Evolutionary conservation across 140 eudicot genomes (phyloP).

Genomic region (Stevia rebaudiana): DNA sequence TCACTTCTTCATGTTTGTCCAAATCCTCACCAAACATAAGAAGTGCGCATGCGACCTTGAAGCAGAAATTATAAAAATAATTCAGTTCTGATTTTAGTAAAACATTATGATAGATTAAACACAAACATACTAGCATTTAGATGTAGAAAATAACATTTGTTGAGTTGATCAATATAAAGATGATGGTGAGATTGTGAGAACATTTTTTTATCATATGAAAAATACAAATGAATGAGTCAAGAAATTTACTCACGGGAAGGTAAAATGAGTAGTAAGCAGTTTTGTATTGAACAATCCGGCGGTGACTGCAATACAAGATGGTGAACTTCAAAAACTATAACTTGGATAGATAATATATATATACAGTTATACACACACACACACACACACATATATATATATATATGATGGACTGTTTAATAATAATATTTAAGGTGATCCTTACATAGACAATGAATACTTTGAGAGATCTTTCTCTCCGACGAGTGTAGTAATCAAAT

Average conservation of each 20-base stretch:
- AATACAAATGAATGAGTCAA: neutral
- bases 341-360: too few relatives aligned
- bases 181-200: neutral
- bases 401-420: neutral
- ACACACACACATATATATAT: neutral
- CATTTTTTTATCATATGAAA: neutral
- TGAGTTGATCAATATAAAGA: neutral
- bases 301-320: conserved; percentile 44
- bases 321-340: conserved; percentile 10
- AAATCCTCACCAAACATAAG: conserved; percentile 73
- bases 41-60: conserved; percentile 85
- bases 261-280: conserved; percentile 86
- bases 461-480: conserved; percentile 88
- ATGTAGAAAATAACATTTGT: neutral
- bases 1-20: conserved; percentile 64
- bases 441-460: conserved; percentile 69
- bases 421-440: neutral
- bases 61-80: conserved; percentile 2
- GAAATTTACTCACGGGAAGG: conserved; percentile 60
- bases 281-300: conserved; percentile 84
- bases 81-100: neutral
- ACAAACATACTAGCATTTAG: neutral
- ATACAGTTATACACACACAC: too few relatives aligned
- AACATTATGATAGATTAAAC: too few relatives aligned
- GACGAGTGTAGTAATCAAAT: conserved; percentile 77